Evolutionary conservation across 179 eudicot species (phyloP), one percentile per base, ranked within the genome.

Genomic region (Silene coronaria): DNA sequence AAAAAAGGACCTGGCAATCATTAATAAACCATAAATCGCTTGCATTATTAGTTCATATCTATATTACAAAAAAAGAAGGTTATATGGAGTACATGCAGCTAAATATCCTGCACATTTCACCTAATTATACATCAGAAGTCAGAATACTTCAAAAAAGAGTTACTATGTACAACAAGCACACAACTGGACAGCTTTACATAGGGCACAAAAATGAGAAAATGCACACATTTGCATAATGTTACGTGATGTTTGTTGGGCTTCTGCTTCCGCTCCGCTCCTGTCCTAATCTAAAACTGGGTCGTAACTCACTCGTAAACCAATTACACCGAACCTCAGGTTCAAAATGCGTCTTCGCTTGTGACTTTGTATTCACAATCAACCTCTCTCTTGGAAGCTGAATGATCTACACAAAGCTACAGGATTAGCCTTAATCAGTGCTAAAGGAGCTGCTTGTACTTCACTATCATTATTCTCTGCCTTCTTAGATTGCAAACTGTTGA

Each of bases 321-420:
- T 38, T 9, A 38, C 45, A 38, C 45, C 45, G 2, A 38, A 12
- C 45, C 45, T 38, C 45, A 38, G 45, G 5, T 38, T 38, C 12
- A 8, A 38, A 45, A 45, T 0, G 14, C 16, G 51, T 11, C 51
- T 4, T 45, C 3, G 14, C 16, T 45, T 45, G 4, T 45, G 51
- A 45, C 51, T 30, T 61, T 21, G 24, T 22, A 22, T 34, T 60
- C 38, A 62, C 23, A 64, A 80, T 84, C 71, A 93, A 12, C 86
- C 87, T 19, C 51, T 79, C 66, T 79, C 81, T 27, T 79, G 81
- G 66, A 79, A 79, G 16, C 51, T 79, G 21, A 74, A 67, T 46
- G 81, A 74, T 58, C 78, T 79, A 74, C 70, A 74, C 65, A 79
- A 74, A 64, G 78, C 78, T 12, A 76, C 78, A 68, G 81, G 81